Evolutionary conservation across 768 basidiomycete genomes (phyloP).

Genomic region (Lactifluus rugatus): DNA sequence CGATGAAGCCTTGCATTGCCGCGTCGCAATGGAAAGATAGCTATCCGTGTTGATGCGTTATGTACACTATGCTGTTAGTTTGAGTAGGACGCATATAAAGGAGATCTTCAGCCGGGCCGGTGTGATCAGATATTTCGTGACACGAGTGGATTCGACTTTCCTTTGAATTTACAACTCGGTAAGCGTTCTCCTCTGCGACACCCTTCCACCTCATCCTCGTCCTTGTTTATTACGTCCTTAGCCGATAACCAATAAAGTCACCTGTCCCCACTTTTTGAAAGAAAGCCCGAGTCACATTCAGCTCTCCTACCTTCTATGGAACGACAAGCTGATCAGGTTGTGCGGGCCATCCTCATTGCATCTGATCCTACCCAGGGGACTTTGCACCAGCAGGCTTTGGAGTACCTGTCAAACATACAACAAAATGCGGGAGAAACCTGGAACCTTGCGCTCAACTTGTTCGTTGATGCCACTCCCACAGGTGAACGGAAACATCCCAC

Average conservation of each 20-base stretch:
- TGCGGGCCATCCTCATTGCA: constrained; percentile 82
- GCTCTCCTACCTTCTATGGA: constrained; percentile 41
- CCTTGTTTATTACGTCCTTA: neutral
- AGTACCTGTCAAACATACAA: constrained; percentile 70
- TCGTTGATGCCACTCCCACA: constrained; percentile 49
- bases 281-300: constrained; percentile 18
- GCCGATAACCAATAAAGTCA: constrained; percentile 5
- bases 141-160: too few relatives aligned
- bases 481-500: constrained; percentile 59
- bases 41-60: too few relatives aligned
- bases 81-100: too few relatives aligned
- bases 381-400: constrained; percentile 79
- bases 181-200: neutral
- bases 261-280: constrained; percentile 5
- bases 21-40: too few relatives aligned
- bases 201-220: neutral
- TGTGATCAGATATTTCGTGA: too few relatives aligned
- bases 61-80: too few relatives aligned
- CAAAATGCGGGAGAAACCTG: constrained; percentile 68
- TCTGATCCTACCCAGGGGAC: constrained; percentile 63
- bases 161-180: neutral
- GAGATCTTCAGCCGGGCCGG: too few relatives aligned
- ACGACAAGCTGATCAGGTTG: constrained; percentile 63
- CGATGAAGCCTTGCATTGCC: too few relatives aligned
- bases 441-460: constrained; percentile 70